Evolutionary conservation across 805 yeast genomes (phyloP), one percentile per base, ranked within the genome.

Genomic region (Kodamaea kakaduensis): DNA sequence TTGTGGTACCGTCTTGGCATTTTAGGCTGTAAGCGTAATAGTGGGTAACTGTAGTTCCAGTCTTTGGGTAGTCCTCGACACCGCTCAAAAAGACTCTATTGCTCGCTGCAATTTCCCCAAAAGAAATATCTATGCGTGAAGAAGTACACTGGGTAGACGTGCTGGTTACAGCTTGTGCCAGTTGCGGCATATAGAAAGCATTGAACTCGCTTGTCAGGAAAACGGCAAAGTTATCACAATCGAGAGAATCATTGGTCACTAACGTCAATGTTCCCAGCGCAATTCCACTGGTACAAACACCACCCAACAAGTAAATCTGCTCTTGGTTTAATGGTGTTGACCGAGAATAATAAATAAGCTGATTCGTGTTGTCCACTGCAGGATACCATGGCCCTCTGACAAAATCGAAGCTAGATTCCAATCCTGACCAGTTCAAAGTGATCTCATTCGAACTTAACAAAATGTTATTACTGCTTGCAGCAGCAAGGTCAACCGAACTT

Each of bases 21-120:
- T 17, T 27, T 2, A 45, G 19, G 6, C 14, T 17, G 17, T 44
- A 39, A 7, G 29, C 34, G 21, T 38, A 45, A 12, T 25, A 24
- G 23, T 44, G 45, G 7, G 33, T 37, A 4, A 45, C 40, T 7
- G 32, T 14, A 14, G 17, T 25, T 1, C 31, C 17, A 10, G 24
- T 28, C 3, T 18, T 6, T 2, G 47, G 40, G 30, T 38, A 41
- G 8, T n/a, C 22, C 27, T 40, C 40, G 22, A 40, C 24, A 3
- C 50, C 52, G 19, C 42, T 31, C 13, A 47, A 17, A 28, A 47
- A 49, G 4, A 41, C 41, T 29, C 50, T 36, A 9, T 18, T 22
- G 0, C 46, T 45, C 8, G 12, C 32, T 5, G 43, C 35, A n/a
- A 48, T 33, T 13, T 25, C 22, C 2, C 35, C 26, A 21, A 45